A percentile compares a stretch with the other conserved stretches of the same genome.
Evolutionary conservation across 768 basidiomycete species (phyloP).

Genomic region (Ramaria rubella): DNA sequence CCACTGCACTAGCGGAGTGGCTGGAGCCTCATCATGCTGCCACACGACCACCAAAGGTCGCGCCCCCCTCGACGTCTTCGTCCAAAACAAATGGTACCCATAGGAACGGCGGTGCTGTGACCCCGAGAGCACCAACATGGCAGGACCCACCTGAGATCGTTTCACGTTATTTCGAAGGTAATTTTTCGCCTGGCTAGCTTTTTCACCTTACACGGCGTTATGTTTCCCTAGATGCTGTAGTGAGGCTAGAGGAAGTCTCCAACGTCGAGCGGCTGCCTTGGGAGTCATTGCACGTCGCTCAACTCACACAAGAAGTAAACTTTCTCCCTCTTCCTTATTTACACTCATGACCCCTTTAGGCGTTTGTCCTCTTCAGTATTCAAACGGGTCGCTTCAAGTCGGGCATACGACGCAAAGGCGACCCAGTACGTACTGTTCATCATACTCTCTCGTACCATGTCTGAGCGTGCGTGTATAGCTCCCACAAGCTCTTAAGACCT

Average conservation of each 20-base stretch:
- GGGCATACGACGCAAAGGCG: constrained; percentile 55
- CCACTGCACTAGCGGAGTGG: constrained; percentile 62
- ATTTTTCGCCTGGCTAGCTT: constrained; percentile 3
- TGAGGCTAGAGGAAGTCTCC: constrained; percentile 42
- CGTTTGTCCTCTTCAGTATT: constrained; percentile 62
- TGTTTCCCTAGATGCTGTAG: constrained; percentile 41
- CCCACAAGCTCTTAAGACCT: constrained; percentile 55
- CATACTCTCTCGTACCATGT: neutral
- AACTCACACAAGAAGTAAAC: constrained; percentile 65
- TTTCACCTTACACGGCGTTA: neutral
- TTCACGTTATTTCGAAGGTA: constrained; percentile 57
- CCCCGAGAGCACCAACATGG: constrained; percentile 48
- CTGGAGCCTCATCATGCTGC: constrained; percentile 71
- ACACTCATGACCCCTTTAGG: constrained; percentile 34
- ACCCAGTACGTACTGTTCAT: constrained; percentile 54
- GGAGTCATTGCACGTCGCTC: constrained; percentile 65
- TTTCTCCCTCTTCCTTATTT: neutral
- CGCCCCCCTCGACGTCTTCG: constrained; percentile 36
- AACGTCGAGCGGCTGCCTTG: constrained; percentile 36
- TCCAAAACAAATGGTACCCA: constrained; percentile 21
- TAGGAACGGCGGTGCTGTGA: constrained; percentile 29
- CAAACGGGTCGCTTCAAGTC: constrained; percentile 71
- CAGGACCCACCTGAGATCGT: constrained; percentile 54
- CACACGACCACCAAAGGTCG: constrained; percentile 42
- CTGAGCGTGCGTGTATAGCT: constrained; percentile 37